phyloP scores from a whole-genome alignment of 768 basidiomycete species.

The Termitomyces sp. region DNA sequence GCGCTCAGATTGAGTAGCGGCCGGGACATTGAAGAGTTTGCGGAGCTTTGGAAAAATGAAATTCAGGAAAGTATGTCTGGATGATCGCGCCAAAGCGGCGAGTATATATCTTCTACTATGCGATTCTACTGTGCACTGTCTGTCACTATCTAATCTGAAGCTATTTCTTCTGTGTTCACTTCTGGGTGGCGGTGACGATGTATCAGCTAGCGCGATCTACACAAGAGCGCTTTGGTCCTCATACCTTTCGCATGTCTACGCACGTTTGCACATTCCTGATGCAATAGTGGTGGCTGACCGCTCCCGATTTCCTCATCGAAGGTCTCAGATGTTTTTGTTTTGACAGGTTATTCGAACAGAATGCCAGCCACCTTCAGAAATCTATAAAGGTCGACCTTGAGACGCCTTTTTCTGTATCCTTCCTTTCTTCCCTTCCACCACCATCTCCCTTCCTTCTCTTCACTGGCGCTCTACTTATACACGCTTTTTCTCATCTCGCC shows the following conservation, averaged over 20 bases:
- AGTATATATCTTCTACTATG: background rate
- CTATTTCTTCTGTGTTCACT: background rate
- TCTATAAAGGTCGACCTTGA: background rate
- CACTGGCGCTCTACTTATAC: background rate
- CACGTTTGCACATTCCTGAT: background rate
- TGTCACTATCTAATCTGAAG: background rate
- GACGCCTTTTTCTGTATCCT: background rate
- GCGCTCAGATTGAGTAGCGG: conserved; percentile 79
- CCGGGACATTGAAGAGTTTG: conserved; percentile 68
- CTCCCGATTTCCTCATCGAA: background rate
- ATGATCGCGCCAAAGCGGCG: background rate
- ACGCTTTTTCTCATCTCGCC: background rate
- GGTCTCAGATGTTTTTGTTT: background rate
- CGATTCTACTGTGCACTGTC: background rate
- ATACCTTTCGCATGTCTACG: background rate
- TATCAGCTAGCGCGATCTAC: background rate
- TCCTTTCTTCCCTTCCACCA: conserved; percentile 1
- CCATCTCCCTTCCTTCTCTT: background rate
- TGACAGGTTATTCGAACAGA: background rate
- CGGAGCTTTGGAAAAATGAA: conserved; percentile 57
- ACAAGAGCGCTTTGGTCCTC: no score
- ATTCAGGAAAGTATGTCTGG: conserved; percentile 31
- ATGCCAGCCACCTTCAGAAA: background rate
- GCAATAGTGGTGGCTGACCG: background rate
- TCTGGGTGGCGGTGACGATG: background rate